Evolutionary conservation across 371 early-diverging fungal species (phyloP), one percentile per base, ranked within the genome.

Genomic region (Apophysomyces ossiformis): DNA sequence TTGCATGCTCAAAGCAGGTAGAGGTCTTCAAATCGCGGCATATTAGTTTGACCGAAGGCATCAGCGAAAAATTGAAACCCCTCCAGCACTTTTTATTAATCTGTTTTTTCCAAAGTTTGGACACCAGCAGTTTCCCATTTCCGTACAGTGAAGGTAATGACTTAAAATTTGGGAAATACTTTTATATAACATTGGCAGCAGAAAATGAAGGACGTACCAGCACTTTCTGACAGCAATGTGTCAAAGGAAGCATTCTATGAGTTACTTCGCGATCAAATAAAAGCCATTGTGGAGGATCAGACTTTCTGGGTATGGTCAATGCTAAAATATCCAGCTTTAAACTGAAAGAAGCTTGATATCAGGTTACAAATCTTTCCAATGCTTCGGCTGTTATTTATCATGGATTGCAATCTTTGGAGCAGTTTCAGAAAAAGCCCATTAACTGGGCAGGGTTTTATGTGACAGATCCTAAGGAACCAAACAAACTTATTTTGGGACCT

Each of bases 381-480:
- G 74, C 87, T 7, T 85, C 94, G 5, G 79, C 95, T n/a, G 76
- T 95, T 32, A 84, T 96, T 50, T 95, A 90, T 80, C 93, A 89
- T 67, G 90, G 87, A 7, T 70, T 94, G 64, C 84, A 80, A 11
- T 75, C 77, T 5, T 61, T 78, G n/a, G 67, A 62, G 4, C 90
- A 87, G 56, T 83, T 86, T n/a, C 85, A 91, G 58, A 74, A 71
- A 16, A 85, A 87, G 50, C 93, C 91, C n/a, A 88, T 96, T 62
- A 96, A 95, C 79, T 96, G 96, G 96, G 90, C 81, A 44, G 96
- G 96, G 2, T 95, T 95, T 76, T 96, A 96, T 66, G 70, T 93
- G 32, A 73, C 85, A 0, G 86, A 92, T 64, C 79, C 83, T 37
- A 74, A 78, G 46, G 74, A 78, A 57, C 26, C 67, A 13, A 71